These are phyloP conservation scores for Apiotrichum brassicae DNA, from an alignment of 1,284 basidiomycete species.

Conservation along the genomic window DNA sequence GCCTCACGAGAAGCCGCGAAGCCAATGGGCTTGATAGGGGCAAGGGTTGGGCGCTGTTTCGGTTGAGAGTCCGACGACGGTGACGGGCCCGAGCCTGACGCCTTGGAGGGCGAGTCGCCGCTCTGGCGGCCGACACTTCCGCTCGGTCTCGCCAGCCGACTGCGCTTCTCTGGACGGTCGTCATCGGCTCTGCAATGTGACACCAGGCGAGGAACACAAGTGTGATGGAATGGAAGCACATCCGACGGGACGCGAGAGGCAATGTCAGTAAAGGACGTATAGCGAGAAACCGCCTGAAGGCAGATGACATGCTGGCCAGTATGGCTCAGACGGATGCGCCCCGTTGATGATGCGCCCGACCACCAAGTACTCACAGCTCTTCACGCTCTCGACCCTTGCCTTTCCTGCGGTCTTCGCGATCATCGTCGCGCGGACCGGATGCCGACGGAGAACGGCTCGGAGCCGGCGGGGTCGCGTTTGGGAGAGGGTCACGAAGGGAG, in stretches of 20 bases:
- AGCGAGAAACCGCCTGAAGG: too few species aligned
- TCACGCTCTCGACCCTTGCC: slow-evolving; percentile 18
- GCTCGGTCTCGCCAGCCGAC: slow-evolving; percentile 1
- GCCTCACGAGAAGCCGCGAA: slow-evolving; percentile 37
- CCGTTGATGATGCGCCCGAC: too few species aligned
- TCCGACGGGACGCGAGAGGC: too few species aligned
- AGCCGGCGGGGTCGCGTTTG: slow-evolving; percentile 23
- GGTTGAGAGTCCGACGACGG: slow-evolving; percentile 4
- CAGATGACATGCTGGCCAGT: too few species aligned
- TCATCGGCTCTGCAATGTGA: slow-evolving; percentile 9
- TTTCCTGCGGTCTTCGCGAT: slow-evolving; percentile 14
- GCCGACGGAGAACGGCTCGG: slow-evolving; percentile 19
- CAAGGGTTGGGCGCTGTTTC: slow-evolving; percentile 10
- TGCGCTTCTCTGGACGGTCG: slow-evolving; percentile 16
- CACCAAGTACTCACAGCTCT: slow-evolving; percentile 10
- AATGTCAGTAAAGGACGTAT: too few species aligned
- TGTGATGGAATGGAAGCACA: neutral
- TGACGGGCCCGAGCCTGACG: neutral
- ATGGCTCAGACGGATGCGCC: too few species aligned
- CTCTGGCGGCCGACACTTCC: slow-evolving; percentile 4
- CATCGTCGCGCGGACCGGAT: slow-evolving; percentile 6
- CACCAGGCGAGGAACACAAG: neutral
- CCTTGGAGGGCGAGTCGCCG: slow-evolving; percentile 17
- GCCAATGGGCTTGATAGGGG: slow-evolving; percentile 39
- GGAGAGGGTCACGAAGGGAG: slow-evolving; percentile 28